Evolutionary conservation across 345 rosid genomes (phyloP), one percentile per base, ranked within the genome.

Genomic region (Dimocarpus longan): DNA sequence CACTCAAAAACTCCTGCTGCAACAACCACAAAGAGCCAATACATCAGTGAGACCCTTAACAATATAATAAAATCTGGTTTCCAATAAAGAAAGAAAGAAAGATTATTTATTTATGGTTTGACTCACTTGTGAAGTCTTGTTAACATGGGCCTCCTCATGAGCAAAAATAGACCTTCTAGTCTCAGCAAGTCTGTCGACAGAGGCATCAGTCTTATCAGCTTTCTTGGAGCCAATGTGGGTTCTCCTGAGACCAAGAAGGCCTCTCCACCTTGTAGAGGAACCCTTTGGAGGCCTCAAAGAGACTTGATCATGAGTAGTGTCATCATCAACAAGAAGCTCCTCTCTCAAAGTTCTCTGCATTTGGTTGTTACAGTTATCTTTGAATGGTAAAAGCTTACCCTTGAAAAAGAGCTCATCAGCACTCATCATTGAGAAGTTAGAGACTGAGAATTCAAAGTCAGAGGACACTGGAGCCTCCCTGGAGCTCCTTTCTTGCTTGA

Each of bases 341-440:
- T 95, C 98, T 79, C 97, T 93, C 68, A 95, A 75, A 48, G 98
- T 95, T 83, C 92, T 88, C 76, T 91, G 97, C 81, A 83, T 86
- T 81, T 86, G 90, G 77, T 78, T 90, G 72, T 73, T 79, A 70
- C 75, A 69, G 19, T 76, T 81, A 22, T 92, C 90, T 81, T 90
- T 95, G 76, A 85, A 93, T 5, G 99, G 99, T 82, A 95, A 78
- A 28, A 95, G 87, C 89, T 89, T 92, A 59, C 99, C 99, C 78
- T 95, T 95, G 76, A 70, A 91, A 85, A 95, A 93, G 60, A 95
- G 97, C 88, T 95, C 99, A 73, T 95, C 99, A 18, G 99, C 98
- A 63, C 93, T 92, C 97, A 95, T 92, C 98, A 92, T 95, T 67
- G 93, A 89, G 83, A 88, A 78, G 85, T 86, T 88, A 0, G 93